phyloP scores from a whole-genome alignment of 352 stramenopile genomes.

The Thraustochytrium sp. region DNA sequence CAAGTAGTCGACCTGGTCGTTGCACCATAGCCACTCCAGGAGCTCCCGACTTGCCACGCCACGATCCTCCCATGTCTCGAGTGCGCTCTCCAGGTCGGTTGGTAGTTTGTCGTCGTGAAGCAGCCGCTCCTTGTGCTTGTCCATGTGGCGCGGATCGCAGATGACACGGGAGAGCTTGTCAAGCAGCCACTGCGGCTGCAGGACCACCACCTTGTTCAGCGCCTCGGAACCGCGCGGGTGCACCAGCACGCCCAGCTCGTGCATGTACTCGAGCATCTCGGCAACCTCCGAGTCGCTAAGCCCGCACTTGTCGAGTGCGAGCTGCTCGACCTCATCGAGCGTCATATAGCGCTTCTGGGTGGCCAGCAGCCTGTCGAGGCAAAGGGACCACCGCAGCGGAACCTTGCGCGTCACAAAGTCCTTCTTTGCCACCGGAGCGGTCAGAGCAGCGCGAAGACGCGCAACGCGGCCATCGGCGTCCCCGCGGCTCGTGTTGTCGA shows the following conservation, averaged over 20 bases:
- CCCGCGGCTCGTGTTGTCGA: neutral
- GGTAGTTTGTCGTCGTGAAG: neutral
- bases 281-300: neutral
- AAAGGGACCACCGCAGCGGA: neutral
- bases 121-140: neutral
- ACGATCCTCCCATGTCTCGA: neutral
- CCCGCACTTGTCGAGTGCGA: neutral
- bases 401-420: neutral
- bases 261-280: neutral
- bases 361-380: neutral
- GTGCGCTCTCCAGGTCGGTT: neutral
- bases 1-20: neutral
- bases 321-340: neutral
- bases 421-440: neutral
- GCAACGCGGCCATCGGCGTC: neutral
- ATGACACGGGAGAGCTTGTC: slow-evolving; percentile 19
- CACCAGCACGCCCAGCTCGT: slow-evolving; percentile 29
- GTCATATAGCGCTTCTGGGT: neutral
- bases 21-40: neutral
- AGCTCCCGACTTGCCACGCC: neutral
- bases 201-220: neutral
- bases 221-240: neutral
- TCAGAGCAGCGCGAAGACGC: neutral
- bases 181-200: slow-evolving; percentile 25
- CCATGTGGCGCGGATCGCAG: neutral